Evolutionary conservation across 768 basidiomycete species (phyloP), one percentile per base, ranked within the genome.

Genomic region (Trametes cinnabarina): DNA sequence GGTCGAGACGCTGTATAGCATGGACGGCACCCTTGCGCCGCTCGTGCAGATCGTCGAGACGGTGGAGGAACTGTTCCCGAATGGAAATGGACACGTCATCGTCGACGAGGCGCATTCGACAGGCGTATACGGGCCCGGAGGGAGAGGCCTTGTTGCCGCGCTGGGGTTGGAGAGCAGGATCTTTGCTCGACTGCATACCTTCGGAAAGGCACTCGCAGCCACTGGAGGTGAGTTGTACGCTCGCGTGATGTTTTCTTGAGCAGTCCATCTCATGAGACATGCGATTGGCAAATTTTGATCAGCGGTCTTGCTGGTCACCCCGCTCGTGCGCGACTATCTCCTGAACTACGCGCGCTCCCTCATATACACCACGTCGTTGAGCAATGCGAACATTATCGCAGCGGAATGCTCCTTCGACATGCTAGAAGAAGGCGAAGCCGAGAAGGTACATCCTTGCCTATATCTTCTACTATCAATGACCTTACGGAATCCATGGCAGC

Each of bases 71-170:
- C 60, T 80, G 12, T 80, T 93, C 40, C 87, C 88, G 1, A 53
- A 63, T 17, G 79, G 80, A 3, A 89, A 89, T 66, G 85, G 78
- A 23, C 84, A 89, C 69, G 72, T 97, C 12, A 71, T 97, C 15
- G 86, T 98, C 0, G 96, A 98, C 59, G 95, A 97, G 69, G 96
- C 96, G 0, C 96, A 98, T 71, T 83, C 94, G 4, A 97, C 93
- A 0, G 94, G 95, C 0, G 76, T 98, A 8, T 96, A 94, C 70
- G 94, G 95, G 0, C 78, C 83, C 0, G 73, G 82, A 34, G 94
- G 93, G 0, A 76, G 83, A 39, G 94, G 95, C 0, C 70, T 93
- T 3, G 90, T 91, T 3, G 81, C 81, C 3, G 72, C 82, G 51
- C 71, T 92, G 12, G 91, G 88, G 0, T 72, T 94, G 37, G 87